These are phyloP conservation scores for Alternaria angustiovoidea DNA, from an alignment of 2,329 filamentous ascomycete species.

Conservation along the genomic window DNA sequence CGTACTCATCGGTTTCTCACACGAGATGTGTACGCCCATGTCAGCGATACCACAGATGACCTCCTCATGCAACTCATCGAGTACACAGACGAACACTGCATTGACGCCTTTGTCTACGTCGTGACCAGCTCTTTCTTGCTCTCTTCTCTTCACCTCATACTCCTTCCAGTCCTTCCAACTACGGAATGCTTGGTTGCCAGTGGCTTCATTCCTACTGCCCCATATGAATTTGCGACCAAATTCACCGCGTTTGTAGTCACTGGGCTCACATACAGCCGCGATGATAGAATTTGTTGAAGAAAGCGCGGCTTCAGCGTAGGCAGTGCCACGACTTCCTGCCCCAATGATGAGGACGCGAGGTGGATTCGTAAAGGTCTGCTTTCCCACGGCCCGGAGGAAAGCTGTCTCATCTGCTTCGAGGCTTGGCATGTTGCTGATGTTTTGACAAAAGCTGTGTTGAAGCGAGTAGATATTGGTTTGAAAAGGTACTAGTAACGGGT, in stretches of 20 bases:
- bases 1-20: constrained; percentile 92
- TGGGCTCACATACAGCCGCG: constrained; percentile 81
- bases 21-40: constrained; percentile 80
- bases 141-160: constrained; percentile 72
- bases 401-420: constrained; percentile 2
- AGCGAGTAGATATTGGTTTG: not conserved
- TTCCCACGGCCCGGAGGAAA: constrained; percentile 28
- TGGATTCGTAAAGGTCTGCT: constrained; percentile 31
- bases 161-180: constrained; percentile 79
- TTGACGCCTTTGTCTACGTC: constrained; percentile 54
- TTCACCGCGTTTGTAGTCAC: constrained; percentile 75
- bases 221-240: constrained; percentile 80
- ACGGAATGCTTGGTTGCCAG: constrained; percentile 72
- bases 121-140: constrained; percentile 45
- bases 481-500: accelerated
- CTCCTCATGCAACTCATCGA: constrained; percentile 88
- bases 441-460: not conserved
- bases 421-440: constrained; percentile 1
- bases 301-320: constrained; percentile 42
- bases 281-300: constrained; percentile 64
- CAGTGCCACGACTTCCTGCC: constrained; percentile 49
- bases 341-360: constrained; percentile 51
- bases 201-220: constrained; percentile 58
- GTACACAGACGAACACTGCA: constrained; percentile 74
- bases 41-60: constrained; percentile 78